Base-by-base conservation (phyloP, 768 basidiomycete genomes). In the Amanita rimosa region DNA sequence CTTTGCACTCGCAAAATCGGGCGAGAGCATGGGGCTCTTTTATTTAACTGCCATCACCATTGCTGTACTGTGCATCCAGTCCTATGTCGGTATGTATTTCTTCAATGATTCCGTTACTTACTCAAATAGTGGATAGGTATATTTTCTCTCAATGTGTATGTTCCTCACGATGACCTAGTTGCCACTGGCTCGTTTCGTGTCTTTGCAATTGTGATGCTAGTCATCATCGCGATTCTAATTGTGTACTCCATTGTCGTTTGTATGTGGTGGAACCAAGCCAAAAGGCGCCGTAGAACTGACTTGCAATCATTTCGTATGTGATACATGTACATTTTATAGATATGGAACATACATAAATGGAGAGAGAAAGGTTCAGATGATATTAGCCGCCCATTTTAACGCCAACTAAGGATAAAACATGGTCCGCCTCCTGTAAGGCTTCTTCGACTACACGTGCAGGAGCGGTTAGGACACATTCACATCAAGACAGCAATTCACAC, bases 21-120 rank as follows among this genome's bases (percentile, higher is more conserved):
- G 75, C 4, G 76, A 75, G 4, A 86, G 87, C 60, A 76, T 74
- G 54, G 75, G 80, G 11, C 64, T 92, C 17, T 58, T 94, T 11
- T 69, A 72, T 41, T 69, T 95, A 4, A 79, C 83, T 0, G 59
- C 74, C n/a, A 72, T 91, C 48, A 76, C 71, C 55, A 70, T 93
- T 38, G 78, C 75, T 1, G 75, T 85, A 27, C 58, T 90, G 13
- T 81, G 81, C 36, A 68, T 83, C 38, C 80, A 81, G 54, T 68
- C 81, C 5, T 48, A 79, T 31, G 67, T 75, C 31, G 81, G 82
- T 85, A 54, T 39, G 75, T 49, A 8, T 27, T 11, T 3, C 19
- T 49, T 27, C 6, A 41, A 6, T 34, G 43, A 27, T 17, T 35
- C 22, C 44, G 19, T 22, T 21, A 40, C 17, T 46, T 37, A 16